Percentiles rank a stretch among this genome's conserved stretches.
Conservation (phyloP, 148 eudicot genomes). For the Nepenthes mirabilis region DNA sequence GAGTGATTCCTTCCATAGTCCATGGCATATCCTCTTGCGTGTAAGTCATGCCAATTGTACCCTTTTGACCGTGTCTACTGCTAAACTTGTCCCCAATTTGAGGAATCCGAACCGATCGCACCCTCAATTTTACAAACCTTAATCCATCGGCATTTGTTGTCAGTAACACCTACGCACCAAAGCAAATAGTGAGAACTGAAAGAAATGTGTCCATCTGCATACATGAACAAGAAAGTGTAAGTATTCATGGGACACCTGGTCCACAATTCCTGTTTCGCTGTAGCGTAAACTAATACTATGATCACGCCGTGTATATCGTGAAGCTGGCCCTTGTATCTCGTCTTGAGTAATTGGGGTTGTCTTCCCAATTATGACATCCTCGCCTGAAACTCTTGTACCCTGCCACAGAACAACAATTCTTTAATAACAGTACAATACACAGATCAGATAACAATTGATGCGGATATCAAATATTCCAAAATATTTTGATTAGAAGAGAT, state of each 20-base stretch:
- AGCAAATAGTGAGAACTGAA: constrained; percentile 2
- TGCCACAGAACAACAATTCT: constrained; percentile 12
- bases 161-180: constrained; percentile 41
- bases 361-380: constrained; percentile 97
- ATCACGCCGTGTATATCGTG: constrained; percentile 71
- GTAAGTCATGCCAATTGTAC: constrained; percentile 96
- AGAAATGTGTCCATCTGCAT: too few relatives aligned
- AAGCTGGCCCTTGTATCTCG: constrained; percentile 72
- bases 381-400: constrained; percentile 94
- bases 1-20: constrained; percentile 88
- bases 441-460: too few relatives aligned
- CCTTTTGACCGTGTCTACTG: constrained; percentile 96
- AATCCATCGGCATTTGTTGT: constrained; percentile 96
- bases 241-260: constrained; percentile 40
- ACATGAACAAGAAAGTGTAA: neutral
- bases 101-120: constrained; percentile 89
- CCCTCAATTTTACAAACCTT: constrained; percentile 94
- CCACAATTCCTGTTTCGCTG: constrained; percentile 93
- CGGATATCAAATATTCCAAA: too few relatives aligned
- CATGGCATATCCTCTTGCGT: constrained; percentile 99
- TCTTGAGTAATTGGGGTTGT: constrained; percentile 81
- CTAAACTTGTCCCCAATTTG: constrained; percentile 98
- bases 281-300: constrained; percentile 95
- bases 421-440: neutral
- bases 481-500: too few relatives aligned